Evolutionary conservation across 179 eudicot species (phyloP), one percentile per base, ranked within the genome.

Genomic region (Spinacia oleracea): DNA sequence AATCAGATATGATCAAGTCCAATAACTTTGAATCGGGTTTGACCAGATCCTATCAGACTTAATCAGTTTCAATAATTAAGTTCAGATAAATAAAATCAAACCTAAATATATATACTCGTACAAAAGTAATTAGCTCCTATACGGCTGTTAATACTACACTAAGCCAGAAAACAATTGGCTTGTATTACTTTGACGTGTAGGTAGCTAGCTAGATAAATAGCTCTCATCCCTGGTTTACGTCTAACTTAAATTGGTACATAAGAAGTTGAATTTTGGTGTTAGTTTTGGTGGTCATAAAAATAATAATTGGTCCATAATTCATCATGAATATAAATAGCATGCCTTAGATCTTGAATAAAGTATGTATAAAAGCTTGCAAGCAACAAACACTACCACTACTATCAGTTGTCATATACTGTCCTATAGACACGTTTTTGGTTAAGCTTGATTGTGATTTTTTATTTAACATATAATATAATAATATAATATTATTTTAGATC

Each of bases 341-440:
- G 78, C 81, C 63, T 35, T 46, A 73, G 78, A 75, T 78, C 63
- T 35, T 34, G 40, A 31, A 50, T 48, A 72, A 60, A 63, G 64
- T 27, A 31, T 14, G 50, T 15, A 16, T 23, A 60, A 74, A 70
- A 72, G 76, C 68, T 81, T 77, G 78, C 81, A 77, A 81, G 84
- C 80, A 81, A 81, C 77, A 42, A 72, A 75, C 21, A 51, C 18
- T 38, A 38, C 32, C 43, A 50, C 78, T 72, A 40, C 45, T 74
- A 27, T 31, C n/a, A n/a, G 42, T 77, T 51, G 11, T 76, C 40
- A 76, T 76, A 9, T 48, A n/a, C n/a, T n/a, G n/a, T n/a, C n/a
- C n/a, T n/a, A 1, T 62, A 43, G 2, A 42, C 21, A n/a, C 14
- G 16, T 59, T 73, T 6, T 38, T 38, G 31, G 62, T 27, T 31